Base-by-base conservation (phyloP, 106 monocot species). In the Phalaenopsis equestris region DNA sequence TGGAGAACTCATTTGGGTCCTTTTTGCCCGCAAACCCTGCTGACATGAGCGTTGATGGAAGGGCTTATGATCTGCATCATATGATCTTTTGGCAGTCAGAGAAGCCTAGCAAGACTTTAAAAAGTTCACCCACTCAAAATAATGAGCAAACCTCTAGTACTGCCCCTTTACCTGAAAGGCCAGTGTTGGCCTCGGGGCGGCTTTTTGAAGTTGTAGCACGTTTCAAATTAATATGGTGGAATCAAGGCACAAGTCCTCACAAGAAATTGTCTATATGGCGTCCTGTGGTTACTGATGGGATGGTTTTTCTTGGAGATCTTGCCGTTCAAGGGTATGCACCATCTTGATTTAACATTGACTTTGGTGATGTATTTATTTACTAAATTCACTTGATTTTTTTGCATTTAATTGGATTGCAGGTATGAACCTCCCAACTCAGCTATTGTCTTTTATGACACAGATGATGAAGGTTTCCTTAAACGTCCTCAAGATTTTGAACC, bases 191-290 rank as follows among this genome's bases (percentile, higher is more conserved):
- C 43, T 87, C 93, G 81, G 82, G 91, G 72, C 86, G 85, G 18
- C 56, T 93, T 24, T 93, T 94, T 83, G 91, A 95, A 78, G 86
- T 85, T 48, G 85, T 95, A 36, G 89, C 92, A 78, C 91, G 80
- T 89, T 93, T 94, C 82, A 91, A 81, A 80, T 83, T 94, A 73
- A 81, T 99, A 41, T 99, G 99, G 99, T 99, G 90, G 87, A 99
- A 95, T 85, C 89, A 90, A 90, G 95, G 91, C 8, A 75, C 86
- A 8, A 65, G 83, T 45, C 75, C 80, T 41, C 41, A 58, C 72
- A 94, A 93, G 83, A 93, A 87, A 42, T 77, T 99, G 58, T 99
- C 99, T 39, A 87, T 99, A 57, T 99, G 99, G 99, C 95, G 99
- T 70, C 99, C 99, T 55, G 80, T 90, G n/a, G 73, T 93, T 41